phyloP scores from a whole-genome alignment of 2,329 filamentous ascomycete species.

The Colletotrichum euphorbiae region DNA sequence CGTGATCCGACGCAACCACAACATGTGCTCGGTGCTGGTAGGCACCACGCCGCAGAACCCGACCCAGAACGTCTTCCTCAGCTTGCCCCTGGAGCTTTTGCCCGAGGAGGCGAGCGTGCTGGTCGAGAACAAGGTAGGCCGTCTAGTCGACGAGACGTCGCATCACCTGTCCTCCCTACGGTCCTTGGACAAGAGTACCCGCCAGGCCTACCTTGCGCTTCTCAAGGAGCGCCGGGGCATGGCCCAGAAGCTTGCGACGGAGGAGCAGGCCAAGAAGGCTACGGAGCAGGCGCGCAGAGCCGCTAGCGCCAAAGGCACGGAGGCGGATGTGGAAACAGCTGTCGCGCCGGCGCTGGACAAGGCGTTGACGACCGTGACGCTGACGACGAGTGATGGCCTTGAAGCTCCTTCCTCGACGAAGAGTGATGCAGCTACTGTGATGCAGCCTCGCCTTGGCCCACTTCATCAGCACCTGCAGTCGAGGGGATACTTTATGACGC shows the following conservation, averaged over 20 bases:
- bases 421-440: conserved; percentile 22
- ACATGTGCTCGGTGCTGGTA: conserved; percentile 86
- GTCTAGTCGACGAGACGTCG: conserved; percentile 82
- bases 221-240: conserved; percentile 57
- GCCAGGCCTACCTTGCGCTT: conserved; percentile 72
- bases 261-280: conserved; percentile 53
- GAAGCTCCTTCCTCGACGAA: conserved; percentile 41
- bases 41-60: conserved; percentile 92
- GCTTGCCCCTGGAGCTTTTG: conserved; percentile 88
- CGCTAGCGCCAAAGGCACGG: conserved; percentile 32
- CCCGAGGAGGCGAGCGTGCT: conserved; percentile 89
- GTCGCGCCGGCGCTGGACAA: conserved; percentile 16
- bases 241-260: conserved; percentile 54
- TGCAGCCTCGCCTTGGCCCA: conserved; percentile 54
- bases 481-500: conserved; percentile 86
- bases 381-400: conserved; percentile 50
- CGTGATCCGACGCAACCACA: conserved; percentile 80
- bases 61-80: conserved; percentile 94
- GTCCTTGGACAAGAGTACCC: conserved; percentile 67
- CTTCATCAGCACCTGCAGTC: conserved; percentile 85
- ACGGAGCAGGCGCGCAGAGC: conserved; percentile 45
- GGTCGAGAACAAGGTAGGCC: conserved; percentile 80
- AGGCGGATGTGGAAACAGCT: neutral
- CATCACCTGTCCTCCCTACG: conserved; percentile 76
- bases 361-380: conserved; percentile 49